Evolutionary conservation across 208 protist species (phyloP).

Genomic region (Herpetomonas samuelpessoai): DNA sequence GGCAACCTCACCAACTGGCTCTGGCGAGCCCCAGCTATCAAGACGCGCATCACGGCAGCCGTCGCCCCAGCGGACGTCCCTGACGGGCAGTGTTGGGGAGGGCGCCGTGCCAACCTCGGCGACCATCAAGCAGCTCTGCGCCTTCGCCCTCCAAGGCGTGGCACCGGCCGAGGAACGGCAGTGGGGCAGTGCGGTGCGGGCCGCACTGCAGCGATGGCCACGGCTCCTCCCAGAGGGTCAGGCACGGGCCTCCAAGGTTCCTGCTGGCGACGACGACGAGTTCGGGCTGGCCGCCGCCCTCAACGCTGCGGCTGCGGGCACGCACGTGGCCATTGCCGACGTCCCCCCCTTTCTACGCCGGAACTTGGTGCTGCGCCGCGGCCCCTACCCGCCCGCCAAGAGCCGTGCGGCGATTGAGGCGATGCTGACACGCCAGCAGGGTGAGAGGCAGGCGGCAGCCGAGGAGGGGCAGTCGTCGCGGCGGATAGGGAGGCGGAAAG

Average conservation of each 20-base stretch:
- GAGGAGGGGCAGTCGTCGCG: no score
- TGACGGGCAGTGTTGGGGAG: constrained; percentile 11
- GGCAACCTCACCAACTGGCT: not conserved
- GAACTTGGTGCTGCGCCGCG: constrained; percentile 40
- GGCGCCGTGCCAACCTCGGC: constrained; percentile 13
- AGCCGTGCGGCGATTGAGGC: constrained; percentile 2
- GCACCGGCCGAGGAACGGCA: constrained; percentile 22
- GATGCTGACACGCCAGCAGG: constrained; percentile 4
- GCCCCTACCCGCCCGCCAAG: constrained; percentile 13
- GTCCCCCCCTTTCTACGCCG: constrained; percentile 38
- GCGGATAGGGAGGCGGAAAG: no score
- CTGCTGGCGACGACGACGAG: constrained; percentile 2
- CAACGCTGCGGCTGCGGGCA: constrained; percentile 9
- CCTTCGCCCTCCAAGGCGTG: constrained; percentile 26
- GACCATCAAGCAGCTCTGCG: constrained; percentile 20
- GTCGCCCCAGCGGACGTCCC: constrained; percentile 2
- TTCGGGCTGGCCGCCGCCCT: constrained; percentile 3
- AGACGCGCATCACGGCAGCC: no score
- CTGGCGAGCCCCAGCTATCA: no score
- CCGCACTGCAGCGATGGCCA: constrained; percentile 31
- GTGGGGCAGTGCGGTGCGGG: constrained; percentile 32
- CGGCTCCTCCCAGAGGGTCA: constrained; percentile 16
- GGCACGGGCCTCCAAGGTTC: not conserved
- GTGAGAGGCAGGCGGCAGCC: not conserved
- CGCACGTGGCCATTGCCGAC: constrained; percentile 29